Conservation (phyloP, 768 basidiomycete genomes). For the Calocera viscosa region DNA sequence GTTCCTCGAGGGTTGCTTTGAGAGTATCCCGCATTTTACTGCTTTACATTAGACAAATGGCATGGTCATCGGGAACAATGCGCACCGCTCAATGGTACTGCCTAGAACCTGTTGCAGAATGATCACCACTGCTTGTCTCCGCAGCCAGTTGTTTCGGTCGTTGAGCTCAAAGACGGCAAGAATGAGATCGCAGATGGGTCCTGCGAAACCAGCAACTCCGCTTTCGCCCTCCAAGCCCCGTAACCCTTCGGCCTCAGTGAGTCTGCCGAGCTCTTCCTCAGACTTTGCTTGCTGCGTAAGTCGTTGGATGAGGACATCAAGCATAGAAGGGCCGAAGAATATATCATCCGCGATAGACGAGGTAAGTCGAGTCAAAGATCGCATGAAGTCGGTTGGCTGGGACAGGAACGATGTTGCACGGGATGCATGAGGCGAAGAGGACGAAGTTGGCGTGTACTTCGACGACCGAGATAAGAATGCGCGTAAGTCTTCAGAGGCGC, state of each 20-base stretch:
- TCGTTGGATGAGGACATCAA: conserved; percentile 87
- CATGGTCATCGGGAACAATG: not conserved
- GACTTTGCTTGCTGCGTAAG: conserved; percentile 62
- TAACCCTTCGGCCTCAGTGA: conserved; percentile 25
- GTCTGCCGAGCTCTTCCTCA: conserved; percentile 11
- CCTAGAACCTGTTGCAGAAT: conserved; percentile 93
- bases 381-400: not conserved
- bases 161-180: conserved; percentile 90
- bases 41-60: not conserved
- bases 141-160: conserved; percentile 92
- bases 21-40: conserved; percentile 83
- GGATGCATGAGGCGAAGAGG: not conserved
- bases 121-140: conserved; percentile 89
- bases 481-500: conserved; percentile 69
- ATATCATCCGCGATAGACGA: conserved; percentile 62
- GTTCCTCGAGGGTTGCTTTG: conserved; percentile 50
- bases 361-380: not conserved
- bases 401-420: not conserved
- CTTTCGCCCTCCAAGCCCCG: conserved; percentile 79
- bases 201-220: conserved; percentile 76
- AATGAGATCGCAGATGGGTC: conserved; percentile 86
- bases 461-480: conserved; percentile 66
- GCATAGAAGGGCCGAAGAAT: conserved; percentile 90
- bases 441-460: conserved; percentile 5
- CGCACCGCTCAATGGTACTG: conserved; percentile 87